Evolutionary conservation across 2,329 filamentous ascomycete species (phyloP).

Genomic region (Colletotrichum lupini): DNA sequence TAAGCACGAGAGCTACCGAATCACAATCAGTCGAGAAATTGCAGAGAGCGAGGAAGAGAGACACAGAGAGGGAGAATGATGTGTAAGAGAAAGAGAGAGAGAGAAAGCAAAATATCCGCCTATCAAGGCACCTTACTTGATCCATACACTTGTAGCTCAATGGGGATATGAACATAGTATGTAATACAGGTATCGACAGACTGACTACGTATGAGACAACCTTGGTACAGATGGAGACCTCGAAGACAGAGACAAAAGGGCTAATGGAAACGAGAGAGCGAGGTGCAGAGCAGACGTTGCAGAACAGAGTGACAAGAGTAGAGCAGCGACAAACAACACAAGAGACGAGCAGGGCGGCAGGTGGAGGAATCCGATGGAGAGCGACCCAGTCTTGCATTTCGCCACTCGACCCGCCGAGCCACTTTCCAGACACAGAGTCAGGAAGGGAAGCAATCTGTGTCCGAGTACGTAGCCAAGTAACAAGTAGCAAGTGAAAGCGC

Average conservation of each 20-base stretch:
- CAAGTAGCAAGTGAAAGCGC: neutral
- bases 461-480: neutral
- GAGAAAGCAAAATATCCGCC: neutral
- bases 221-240: no score
- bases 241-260: neutral
- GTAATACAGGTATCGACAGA: neutral
- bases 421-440: slow-evolving; percentile 1
- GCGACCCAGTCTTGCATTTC: slow-evolving; percentile 19
- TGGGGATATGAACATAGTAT: neutral
- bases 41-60: neutral
- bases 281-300: neutral
- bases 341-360: neutral
- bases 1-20: neutral
- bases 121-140: neutral
- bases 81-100: neutral
- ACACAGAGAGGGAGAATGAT: neutral
- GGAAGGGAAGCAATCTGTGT: neutral
- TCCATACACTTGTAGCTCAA: neutral
- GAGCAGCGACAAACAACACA: neutral
- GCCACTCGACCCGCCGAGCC: slow-evolving; percentile 29
- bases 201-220: neutral
- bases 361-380: slow-evolving; percentile 10
- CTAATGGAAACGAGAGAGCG: neutral
- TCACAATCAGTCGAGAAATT: neutral
- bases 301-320: neutral